Base-by-base conservation (phyloP, 257 asterid species). In the Lithospermum erythrorhizon region DNA sequence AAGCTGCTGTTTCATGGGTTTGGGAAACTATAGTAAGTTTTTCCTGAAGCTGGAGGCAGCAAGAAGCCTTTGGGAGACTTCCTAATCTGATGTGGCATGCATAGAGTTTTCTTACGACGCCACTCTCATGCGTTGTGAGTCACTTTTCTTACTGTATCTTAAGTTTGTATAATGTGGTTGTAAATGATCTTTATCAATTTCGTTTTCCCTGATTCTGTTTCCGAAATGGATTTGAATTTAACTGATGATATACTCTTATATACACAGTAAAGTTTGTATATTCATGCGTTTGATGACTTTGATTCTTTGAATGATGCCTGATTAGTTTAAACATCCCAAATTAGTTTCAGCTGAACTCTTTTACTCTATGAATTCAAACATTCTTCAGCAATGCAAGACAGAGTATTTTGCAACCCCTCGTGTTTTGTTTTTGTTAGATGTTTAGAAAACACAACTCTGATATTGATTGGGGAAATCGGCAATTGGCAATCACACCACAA, bases 111-210 rank as follows among this genome's bases (percentile, higher is more conserved):
- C 45, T 35, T 7, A 35, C 13, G 45, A 35, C 4, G 24, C 24
- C 57, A 19, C 21, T 9, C 45, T 23, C 6, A 56, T 13, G 27
- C 60, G 1, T 24, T 10, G n/a, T 11, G 14, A 56, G 21, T 24
- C 21, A 25, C 20, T 8, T 22, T 55, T 55, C 52, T 35, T 55
- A 58, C 19, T 54, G 17, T 52, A 17, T n/a, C 53, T 41, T 63
- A 11, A 55, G 15, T 56, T 53, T 64, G 62, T 53, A 58, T 64
- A 62, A 45, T 22, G n/a, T 63, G 63, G 63, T 16, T 68, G 78
- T 64, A 61, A 55, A 68, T 64, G 54, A 65, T 64, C 48, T 27
- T 54, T 37, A 21, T 6, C 2, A 10, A 35, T 35, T 49, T 53
- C 11, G 58, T 41, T 21, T 13, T 21, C 63, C 23, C 15, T 3